A percentile compares a stretch with the other conserved stretches of the same genome.
phyloP scores from a whole-genome alignment of 495 filamentous ascomycete species.

The Penicillium arizonense region DNA sequence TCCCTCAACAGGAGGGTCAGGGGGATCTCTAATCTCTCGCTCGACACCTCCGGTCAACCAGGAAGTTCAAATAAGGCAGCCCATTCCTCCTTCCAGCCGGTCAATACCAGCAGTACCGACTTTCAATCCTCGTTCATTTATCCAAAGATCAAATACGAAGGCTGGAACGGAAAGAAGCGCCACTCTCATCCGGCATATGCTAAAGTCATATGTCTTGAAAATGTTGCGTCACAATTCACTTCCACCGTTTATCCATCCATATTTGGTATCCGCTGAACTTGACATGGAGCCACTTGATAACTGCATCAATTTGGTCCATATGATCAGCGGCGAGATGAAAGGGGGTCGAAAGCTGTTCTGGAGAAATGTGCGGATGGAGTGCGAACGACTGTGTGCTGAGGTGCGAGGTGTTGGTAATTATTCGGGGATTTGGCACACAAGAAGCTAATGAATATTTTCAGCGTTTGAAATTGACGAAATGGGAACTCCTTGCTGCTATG shows the following conservation, averaged over 20 bases:
- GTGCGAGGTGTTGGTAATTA: constrained; percentile 15
- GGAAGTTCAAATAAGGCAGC: too few relatives aligned
- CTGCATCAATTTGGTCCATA: constrained; percentile 44
- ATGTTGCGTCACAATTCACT: constrained; percentile 36
- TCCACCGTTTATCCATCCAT: constrained; percentile 29
- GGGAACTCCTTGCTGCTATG: constrained; percentile 42
- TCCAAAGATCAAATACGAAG: constrained; percentile 25
- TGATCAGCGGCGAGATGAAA: constrained; percentile 27
- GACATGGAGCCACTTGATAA: constrained; percentile 43
- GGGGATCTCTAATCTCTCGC: too few relatives aligned
- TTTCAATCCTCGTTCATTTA: constrained; percentile 27
- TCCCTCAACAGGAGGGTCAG: too few relatives aligned
- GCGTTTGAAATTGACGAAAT: constrained; percentile 28
- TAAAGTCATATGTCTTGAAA: constrained; percentile 45
- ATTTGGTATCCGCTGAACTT: constrained; percentile 16
- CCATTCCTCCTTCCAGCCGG: background rate
- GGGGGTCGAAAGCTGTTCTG: constrained; percentile 46
- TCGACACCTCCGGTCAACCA: too few relatives aligned
- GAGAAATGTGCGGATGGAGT: constrained; percentile 43
- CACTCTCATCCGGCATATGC: constrained; percentile 36
- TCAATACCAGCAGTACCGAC: constrained; percentile 31
- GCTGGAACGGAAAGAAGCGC: constrained; percentile 31
- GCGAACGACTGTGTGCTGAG: constrained; percentile 38
- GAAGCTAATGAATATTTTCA: constrained; percentile 12
- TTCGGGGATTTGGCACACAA: too few relatives aligned